Evolutionary conservation across 2,329 filamentous ascomycete species (phyloP), one percentile per base, ranked within the genome.

Genomic region (Cordyceps tenuipes): DNA sequence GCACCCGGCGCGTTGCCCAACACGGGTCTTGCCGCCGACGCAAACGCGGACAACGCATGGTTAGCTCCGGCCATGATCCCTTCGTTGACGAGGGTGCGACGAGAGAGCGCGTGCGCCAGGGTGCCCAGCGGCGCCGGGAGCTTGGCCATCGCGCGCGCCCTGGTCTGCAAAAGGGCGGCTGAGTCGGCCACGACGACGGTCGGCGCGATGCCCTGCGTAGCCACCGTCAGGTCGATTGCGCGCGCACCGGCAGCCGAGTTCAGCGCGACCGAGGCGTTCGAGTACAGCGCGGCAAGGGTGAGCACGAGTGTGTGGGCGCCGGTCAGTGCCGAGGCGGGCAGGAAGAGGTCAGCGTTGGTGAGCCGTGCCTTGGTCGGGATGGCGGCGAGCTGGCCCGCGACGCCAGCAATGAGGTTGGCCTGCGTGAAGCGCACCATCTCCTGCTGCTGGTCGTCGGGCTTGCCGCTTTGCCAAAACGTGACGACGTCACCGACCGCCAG

Each of bases 391-490:
- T 96, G 85, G 17, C 87, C 88, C 39, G 89, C 88, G 63, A 93
- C 84, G 55, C 85, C 93, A n/a, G 94, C 82, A n/a, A 91, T 84
- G n/a, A 99, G 75, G 70, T 97, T 97, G 61, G 75, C 77, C 62
- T 93, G 88, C 1, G 87, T 88, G 75, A 96, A 96, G 65, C 90
- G 84, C 36, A 95, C 83, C 72, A 96, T 85, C 62, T 94, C 85
- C 47, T 51, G 49, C 63, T 84, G 83, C 44, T 78, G 71, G 5
- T 78, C 75, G 63, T 73, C 78, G 26, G 71, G 73, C 68, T 76
- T 79, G 23, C 57, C 57, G 62, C 72, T 77, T 71, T 80, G 82
- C 84, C 87, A 90, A 67, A 93, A 87, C 44, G 85, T 81, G 50
- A 90, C 76, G 15, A 89, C 70, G 52, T 85, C 82, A 60, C 78